These are phyloP conservation scores for Candida tibetensis DNA, from an alignment of 805 yeast genomes.

Conservation along the genomic window DNA sequence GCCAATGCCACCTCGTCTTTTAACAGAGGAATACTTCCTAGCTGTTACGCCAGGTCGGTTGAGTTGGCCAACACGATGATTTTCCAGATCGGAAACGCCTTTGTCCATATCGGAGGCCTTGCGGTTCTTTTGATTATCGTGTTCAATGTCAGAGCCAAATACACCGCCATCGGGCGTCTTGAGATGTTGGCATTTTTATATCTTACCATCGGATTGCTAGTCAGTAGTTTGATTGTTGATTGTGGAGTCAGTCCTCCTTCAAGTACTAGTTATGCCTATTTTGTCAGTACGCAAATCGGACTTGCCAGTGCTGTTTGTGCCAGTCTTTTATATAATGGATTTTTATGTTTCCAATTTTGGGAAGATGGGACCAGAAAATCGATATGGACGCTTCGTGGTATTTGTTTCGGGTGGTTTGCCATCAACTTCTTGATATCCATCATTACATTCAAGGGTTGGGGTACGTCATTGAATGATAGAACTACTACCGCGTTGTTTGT, in stretches of 20 bases:
- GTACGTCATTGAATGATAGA: slow-evolving; percentile 48
- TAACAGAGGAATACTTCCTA: slow-evolving; percentile 64
- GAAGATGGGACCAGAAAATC: slow-evolving; percentile 84
- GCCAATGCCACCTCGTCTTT: slow-evolving; percentile 30
- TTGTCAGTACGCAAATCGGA: slow-evolving; percentile 80
- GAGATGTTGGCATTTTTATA: slow-evolving; percentile 80
- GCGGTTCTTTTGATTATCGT: slow-evolving; percentile 64
- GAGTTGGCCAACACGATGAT: slow-evolving; percentile 88
- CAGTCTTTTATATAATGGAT: slow-evolving; percentile 67
- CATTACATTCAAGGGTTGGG: slow-evolving; percentile 65
- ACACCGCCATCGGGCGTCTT: slow-evolving; percentile 90
- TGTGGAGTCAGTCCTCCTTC: slow-evolving; percentile 93
- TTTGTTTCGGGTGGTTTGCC: slow-evolving; percentile 57
- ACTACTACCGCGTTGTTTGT: slow-evolving; percentile 69
- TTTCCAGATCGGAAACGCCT: slow-evolving; percentile 84
- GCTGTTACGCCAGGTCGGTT: slow-evolving; percentile 82
- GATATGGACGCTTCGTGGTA: slow-evolving; percentile 51
- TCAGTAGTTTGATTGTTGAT: slow-evolving; percentile 75
- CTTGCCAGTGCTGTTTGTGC: slow-evolving; percentile 69
- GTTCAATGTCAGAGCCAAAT: slow-evolving; percentile 75
- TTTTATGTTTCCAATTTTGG: slow-evolving; percentile 87
- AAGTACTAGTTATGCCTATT: slow-evolving; percentile 68
- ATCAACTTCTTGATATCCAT: slow-evolving; percentile 65
- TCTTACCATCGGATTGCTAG: slow-evolving; percentile 52
- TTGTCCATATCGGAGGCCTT: slow-evolving; percentile 76